Base-by-base conservation (phyloP, 2,329 filamentous ascomycete species). In the Teratosphaeria destructans region DNA sequence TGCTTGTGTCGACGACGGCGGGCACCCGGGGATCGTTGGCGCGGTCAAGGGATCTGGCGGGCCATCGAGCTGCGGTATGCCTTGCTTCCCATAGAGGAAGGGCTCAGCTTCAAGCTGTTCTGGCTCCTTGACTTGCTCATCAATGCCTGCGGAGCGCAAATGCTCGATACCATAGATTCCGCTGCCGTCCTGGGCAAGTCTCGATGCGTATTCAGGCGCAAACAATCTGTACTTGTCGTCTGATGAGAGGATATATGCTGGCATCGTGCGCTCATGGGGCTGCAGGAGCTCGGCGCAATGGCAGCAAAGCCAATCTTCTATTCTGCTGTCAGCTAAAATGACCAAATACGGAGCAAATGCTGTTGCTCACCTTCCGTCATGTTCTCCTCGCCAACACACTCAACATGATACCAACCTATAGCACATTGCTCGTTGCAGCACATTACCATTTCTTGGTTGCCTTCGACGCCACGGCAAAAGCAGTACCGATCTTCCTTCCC, bases 391-490 rank as follows among this genome's bases (percentile, higher is more conserved):
- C 16, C 29, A 39, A 54, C 47, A 49, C 56, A 58, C 26, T 7
- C 56, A 35, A 54, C 47, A 27, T 58, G 56, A 35, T 53, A 58
- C 56, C 26, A 54, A 23, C 56, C 56, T 2, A 58, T 16, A 14
- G 34, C 14, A 39, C 56, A 58, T 23, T 39, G 23, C 49, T 58
- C 56, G 19, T 58, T 58, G 10, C 11, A 29, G 47, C 56, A 58
- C 37, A 29, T 14, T 14, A 54, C 52, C 43, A 58, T 58, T n/a
- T 52, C 27, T 19, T 23, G 12, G 12, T 39, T 10, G 56, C 43
- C 56, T 19, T 34, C 56, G 23, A 34, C 29, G 23, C 56, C 43
- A 23, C 53, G 34, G 34, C 56, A 58, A 37, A 26, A 34, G 56
- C 56, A 52, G 10, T 29, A 54, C 3, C 52, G 56, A 11, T 52